phyloP scores from a whole-genome alignment of 495 filamentous ascomycete species.

The Talaromyces stipitatus region DNA sequence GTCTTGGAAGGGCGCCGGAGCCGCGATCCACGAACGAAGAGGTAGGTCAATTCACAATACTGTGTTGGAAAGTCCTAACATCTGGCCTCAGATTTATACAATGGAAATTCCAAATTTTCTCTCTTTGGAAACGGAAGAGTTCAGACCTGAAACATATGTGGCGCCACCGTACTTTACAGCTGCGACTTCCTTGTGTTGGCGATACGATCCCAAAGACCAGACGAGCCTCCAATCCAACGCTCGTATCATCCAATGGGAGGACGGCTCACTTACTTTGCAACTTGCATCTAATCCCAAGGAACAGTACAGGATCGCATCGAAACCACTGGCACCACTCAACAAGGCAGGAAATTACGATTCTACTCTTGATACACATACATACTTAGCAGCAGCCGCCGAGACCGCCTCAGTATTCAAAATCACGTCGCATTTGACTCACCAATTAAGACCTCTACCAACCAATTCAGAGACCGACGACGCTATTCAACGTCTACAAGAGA shows the following conservation, averaged over 20 bases:
- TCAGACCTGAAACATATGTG: constrained; percentile 64
- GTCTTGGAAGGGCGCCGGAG: constrained; percentile 56
- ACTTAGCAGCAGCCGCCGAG: constrained; percentile 68
- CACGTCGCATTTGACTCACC: constrained; percentile 72
- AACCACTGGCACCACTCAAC: constrained; percentile 64
- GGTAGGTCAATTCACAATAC: constrained; percentile 22
- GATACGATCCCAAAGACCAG: constrained; percentile 55
- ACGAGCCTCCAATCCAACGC: constrained; percentile 64
- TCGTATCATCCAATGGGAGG: constrained; percentile 71
- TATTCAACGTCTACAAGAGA: constrained; percentile 62
- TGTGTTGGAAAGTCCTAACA: background rate
- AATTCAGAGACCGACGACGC: constrained; percentile 68
- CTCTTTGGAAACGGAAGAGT: constrained; percentile 65
- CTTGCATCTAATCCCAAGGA: constrained; percentile 61
- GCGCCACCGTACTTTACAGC: constrained; percentile 59
- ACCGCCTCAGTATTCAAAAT: constrained; percentile 62
- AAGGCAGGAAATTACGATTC: constrained; percentile 55
- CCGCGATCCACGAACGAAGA: constrained; percentile 66
- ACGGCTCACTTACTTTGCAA: constrained; percentile 77
- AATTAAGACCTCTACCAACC: constrained; percentile 64
- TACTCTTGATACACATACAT: constrained; percentile 71
- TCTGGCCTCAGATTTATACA: constrained; percentile 55
- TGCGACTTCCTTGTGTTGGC: constrained; percentile 62
- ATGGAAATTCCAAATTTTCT: constrained; percentile 76
- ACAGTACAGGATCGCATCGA: constrained; percentile 72